Evolutionary conservation across 2,329 filamentous ascomycete species (phyloP), one percentile per base, ranked within the genome.

Genomic region (Fusarium bulbicola): DNA sequence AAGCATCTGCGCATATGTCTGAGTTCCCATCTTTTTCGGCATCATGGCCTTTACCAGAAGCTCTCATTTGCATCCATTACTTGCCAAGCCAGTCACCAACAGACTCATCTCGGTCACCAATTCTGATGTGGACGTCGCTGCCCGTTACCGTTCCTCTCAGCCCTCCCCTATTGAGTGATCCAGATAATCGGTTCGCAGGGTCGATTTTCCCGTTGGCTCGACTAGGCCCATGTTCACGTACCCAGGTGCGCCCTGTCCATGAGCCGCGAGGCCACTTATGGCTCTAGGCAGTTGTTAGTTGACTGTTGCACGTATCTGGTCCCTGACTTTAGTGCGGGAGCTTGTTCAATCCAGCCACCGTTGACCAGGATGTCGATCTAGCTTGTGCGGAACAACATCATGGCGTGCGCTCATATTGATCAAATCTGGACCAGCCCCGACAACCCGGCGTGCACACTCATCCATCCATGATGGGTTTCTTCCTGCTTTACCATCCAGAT

Each of bases 321-420:
- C 60, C 46, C 59, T 49, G 52, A 53, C 50, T 46, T 69, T 50
- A 70, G 70, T 69, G 75, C 74, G 70, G 66, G 60, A 66, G 60
- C 71, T 69, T 68, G 52, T 63, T 61, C 49, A 62, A 39, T 64
- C 56, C 66, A 77, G 74, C 76, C 68, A 77, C 75, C 72, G 57
- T 67, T 64, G 73, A 68, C 66, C 68, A 74, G 65, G 66, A 63
- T 69, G 66, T 72, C 60, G 72, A 76, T 76, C 74, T 61, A 56
- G 61, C 45, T 69, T 65, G 59, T 62, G 64, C 64, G 63, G 67
- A 62, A 54, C 52, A 63, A 68, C 59, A 65, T 63, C 67, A 74
- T 77, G 75, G 74, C 73, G 69, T 76, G 75, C 66, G 69, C 74
- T 63, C 71, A 65, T 62, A 56, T 42, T 74, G 73, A 74, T 66